Evolutionary conservation across 202 grass and related monocot species (phyloP).

Genomic region (Setaria italica): DNA sequence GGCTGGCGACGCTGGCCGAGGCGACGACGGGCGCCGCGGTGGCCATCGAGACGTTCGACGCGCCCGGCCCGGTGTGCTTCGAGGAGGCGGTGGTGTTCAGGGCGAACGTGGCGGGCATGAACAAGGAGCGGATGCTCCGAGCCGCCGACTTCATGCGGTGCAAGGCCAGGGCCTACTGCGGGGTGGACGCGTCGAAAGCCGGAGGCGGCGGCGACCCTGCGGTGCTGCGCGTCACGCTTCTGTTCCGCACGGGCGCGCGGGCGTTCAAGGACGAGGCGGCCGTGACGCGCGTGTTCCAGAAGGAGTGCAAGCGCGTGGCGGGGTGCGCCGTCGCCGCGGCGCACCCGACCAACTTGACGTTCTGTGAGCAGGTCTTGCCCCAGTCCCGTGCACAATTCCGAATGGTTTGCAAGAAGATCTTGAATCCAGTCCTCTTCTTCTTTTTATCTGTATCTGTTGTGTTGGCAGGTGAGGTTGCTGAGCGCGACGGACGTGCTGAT

Average conservation of each 20-base stretch:
- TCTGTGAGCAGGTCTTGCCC: constrained; percentile 58
- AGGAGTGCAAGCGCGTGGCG: constrained; percentile 42
- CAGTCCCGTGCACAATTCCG: too few species aligned
- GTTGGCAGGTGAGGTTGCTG: too few species aligned
- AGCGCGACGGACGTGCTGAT: too few species aligned
- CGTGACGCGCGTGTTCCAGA: constrained; percentile 51
- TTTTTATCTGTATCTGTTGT: too few species aligned
- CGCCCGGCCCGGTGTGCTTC: constrained; percentile 50
- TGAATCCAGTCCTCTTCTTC: too few species aligned
- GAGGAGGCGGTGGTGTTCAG: constrained; percentile 68
- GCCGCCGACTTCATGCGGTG: constrained; percentile 64
- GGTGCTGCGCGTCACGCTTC: constrained; percentile 54
- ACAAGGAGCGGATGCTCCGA: constrained; percentile 32
- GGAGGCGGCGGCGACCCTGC: background rate
- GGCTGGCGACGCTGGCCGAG: constrained; percentile 49
- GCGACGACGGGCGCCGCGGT: constrained; percentile 49
- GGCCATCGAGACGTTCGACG: constrained; percentile 49
- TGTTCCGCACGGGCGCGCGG: constrained; percentile 51
- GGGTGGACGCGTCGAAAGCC: background rate
- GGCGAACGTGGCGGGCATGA: constrained; percentile 46
- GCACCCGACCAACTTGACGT: constrained; percentile 55
- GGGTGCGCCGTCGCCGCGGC: constrained; percentile 51
- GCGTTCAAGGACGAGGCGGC: constrained; percentile 70
- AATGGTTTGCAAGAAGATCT: too few species aligned
- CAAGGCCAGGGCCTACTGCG: constrained; percentile 61